Evolutionary conservation across 1,139 yeast genomes (phyloP).

Genomic region (Lodderomyces orthopsilosis): DNA sequence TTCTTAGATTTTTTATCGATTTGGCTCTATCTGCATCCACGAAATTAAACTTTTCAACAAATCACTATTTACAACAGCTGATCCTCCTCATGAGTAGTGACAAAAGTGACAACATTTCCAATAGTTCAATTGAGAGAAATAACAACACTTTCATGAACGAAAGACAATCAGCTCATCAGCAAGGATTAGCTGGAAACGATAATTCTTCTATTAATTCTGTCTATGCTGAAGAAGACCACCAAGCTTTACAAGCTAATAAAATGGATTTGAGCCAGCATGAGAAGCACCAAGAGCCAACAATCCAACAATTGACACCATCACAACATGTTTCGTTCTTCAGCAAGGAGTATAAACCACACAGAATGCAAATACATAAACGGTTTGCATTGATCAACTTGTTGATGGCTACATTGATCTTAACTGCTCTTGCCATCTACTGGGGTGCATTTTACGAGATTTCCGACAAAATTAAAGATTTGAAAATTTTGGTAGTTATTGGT

Average conservation of each 20-base stretch:
- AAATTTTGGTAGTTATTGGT: constrained; percentile 41
- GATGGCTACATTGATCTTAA: constrained; percentile 31
- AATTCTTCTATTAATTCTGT: background rate
- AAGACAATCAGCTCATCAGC: too few relatives aligned
- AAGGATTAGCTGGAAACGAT: background rate
- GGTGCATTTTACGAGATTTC: constrained; percentile 37
- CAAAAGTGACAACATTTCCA: background rate
- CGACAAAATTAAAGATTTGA: constrained; percentile 29
- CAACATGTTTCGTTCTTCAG: constrained; percentile 4
- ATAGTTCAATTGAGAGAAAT: background rate
- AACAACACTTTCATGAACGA: background rate
- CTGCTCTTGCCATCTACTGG: constrained; percentile 39
- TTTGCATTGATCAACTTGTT: constrained; percentile 19
- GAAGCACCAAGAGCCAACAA: background rate
- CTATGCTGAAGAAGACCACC: background rate
- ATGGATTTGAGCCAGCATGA: too few relatives aligned
- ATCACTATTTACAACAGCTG: too few relatives aligned
- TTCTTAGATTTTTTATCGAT: too few relatives aligned
- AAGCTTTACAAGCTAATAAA: too few relatives aligned
- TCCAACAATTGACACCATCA: background rate
- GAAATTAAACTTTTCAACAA: too few relatives aligned
- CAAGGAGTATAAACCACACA: constrained; percentile 17
- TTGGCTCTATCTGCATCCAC: too few relatives aligned
- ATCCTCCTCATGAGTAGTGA: too few relatives aligned
- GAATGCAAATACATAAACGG: constrained; percentile 19